phyloP scores from a whole-genome alignment of 1,139 yeast genomes.

The Yamadazyma trypodendri region DNA sequence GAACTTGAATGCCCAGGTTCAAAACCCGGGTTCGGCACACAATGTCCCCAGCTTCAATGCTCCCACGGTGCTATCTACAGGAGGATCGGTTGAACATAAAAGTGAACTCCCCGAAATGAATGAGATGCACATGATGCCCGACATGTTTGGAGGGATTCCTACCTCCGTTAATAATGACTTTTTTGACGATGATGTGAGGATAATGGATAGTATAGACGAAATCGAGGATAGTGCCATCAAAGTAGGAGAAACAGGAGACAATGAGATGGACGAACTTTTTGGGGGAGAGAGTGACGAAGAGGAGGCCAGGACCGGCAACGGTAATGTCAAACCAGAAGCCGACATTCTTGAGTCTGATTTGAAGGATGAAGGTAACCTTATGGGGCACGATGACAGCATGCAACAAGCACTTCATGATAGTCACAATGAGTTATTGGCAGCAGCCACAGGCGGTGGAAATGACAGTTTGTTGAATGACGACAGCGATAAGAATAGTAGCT shows the following conservation, averaged over 20 bases:
- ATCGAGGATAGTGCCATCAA: slow-evolving; percentile 41
- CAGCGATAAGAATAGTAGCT: neutral
- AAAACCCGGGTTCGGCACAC: slow-evolving; percentile 8
- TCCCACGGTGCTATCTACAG: slow-evolving; percentile 29
- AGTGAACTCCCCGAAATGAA: slow-evolving; percentile 19
- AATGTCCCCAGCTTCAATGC: slow-evolving; percentile 21
- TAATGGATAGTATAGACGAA: slow-evolving; percentile 16
- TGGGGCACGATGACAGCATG: neutral
- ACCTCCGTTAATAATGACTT: slow-evolving; percentile 20
- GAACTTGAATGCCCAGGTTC: slow-evolving; percentile 4
- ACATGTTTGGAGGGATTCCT: slow-evolving; percentile 23
- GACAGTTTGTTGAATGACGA: slow-evolving; percentile 1
- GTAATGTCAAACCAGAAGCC: slow-evolving; percentile 5
- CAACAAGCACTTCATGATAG: slow-evolving; percentile 5
- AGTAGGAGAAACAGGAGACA: slow-evolving; percentile 15
- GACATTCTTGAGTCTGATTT: neutral
- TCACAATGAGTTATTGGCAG: slow-evolving; percentile 1
- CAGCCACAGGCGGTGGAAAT: neutral
- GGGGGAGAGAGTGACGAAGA: slow-evolving; percentile 32
- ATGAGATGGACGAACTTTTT: slow-evolving; percentile 40
- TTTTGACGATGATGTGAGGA: slow-evolving; percentile 13
- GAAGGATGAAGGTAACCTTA: neutral
- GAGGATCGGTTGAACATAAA: slow-evolving; percentile 25
- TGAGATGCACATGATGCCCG: slow-evolving; percentile 20
- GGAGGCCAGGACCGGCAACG: slow-evolving; percentile 5